Base-by-base conservation (phyloP, 345 rosid genomes). In the Rubroshorea leprosula region DNA sequence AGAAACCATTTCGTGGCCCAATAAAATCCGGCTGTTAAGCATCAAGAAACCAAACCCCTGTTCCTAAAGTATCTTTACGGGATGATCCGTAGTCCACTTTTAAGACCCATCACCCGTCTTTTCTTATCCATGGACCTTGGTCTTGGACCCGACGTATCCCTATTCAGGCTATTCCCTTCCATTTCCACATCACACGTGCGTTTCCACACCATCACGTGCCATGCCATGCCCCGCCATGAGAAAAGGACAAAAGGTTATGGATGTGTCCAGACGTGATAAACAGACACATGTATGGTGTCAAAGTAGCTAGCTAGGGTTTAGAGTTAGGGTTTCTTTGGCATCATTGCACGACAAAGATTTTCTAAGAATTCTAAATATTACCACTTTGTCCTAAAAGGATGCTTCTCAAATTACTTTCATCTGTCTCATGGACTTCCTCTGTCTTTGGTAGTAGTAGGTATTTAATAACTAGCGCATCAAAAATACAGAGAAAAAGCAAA, bases 341-440 rank as follows among this genome's bases (percentile, higher is more conserved):
- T 58, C 57, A 72, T 78, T 66, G 63, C 78, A 68, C 66, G 76
- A 76, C 76, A 73, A 65, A 73, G 78, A 79, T 73, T 58, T 62
- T 59, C 63, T 51, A 58, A 45, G 73, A 70, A 67, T 52, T 50
- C 59, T 68, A 46, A 17, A 52, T 54, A 14, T 20, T 10, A 23
- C 22, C 39, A 26, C 50, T 59, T 23, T 54, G 47, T 54, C 29
- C 38, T 27, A 50, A 70, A 51, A 24, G 35, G 53, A 53, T 23
- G 46, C 50, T 73, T 58, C 69, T 61, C 38, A 55, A 49, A 64
- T 25, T 51, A 67, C 75, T 70, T 67, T 67, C 68, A 14, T 51
- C 64, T 57, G 64, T 76, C 63, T 58, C 54, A 38, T 58, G 26
- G 22, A 18, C 61, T 57, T 76, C 41, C 64, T 56, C 66, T 51